These are phyloP conservation scores for Leishmania aethiopica DNA, from an alignment of 208 protist genomes.

Conservation along the genomic window DNA sequence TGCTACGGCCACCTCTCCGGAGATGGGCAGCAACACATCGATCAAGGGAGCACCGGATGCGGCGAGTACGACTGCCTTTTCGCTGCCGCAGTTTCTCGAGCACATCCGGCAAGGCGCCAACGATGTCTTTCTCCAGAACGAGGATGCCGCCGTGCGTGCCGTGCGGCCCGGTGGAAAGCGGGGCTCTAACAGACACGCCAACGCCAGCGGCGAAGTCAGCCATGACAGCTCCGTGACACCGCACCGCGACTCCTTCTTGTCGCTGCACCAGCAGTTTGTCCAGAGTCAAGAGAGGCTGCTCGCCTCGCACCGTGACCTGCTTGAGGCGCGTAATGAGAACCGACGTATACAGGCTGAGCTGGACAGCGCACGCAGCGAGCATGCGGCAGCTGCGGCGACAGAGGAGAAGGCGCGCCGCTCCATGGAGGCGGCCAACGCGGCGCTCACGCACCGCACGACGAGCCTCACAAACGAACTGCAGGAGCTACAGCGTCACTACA, in stretches of 20 bases:
- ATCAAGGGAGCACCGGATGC: background rate
- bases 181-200: background rate
- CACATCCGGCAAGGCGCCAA: slow-evolving; percentile 28
- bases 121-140: slow-evolving; percentile 34
- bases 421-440: slow-evolving; percentile 46
- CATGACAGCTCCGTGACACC: slow-evolving; percentile 21
- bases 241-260: slow-evolving; percentile 32
- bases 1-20: slow-evolving; percentile 6
- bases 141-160: slow-evolving; percentile 12
- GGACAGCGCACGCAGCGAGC: slow-evolving; percentile 10
- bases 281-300: slow-evolving; percentile 36
- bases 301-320: slow-evolving; percentile 32
- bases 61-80: slow-evolving; percentile 2
- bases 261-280: slow-evolving; percentile 31
- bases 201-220: background rate
- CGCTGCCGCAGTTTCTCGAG: slow-evolving; percentile 33
- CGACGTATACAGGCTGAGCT: slow-evolving; percentile 19
- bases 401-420: slow-evolving; percentile 23
- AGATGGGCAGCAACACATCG: background rate
- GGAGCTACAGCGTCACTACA: slow-evolving; percentile 48
- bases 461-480: slow-evolving; percentile 32
- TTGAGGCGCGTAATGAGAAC: slow-evolving; percentile 30
- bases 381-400: slow-evolving; percentile 3
- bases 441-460: slow-evolving; percentile 41
- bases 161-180: background rate